Percentiles rank a stretch among this genome's conserved stretches.
These are phyloP conservation scores for Aspergillus cejpii DNA, from an alignment of 2,329 filamentous ascomycete species.

Conservation along the genomic window DNA sequence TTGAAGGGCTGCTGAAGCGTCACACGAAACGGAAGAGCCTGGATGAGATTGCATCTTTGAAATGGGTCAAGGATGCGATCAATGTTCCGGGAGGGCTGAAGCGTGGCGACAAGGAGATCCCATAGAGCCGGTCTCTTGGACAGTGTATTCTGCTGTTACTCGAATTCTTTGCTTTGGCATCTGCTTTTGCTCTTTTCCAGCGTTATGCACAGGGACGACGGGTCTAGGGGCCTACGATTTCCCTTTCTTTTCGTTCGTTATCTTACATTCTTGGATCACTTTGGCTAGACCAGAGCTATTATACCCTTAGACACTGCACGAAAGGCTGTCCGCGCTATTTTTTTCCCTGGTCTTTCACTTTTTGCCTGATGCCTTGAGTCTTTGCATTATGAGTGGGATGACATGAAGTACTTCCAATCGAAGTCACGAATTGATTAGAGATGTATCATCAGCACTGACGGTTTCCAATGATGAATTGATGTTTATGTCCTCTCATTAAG, in stretches of 20 bases:
- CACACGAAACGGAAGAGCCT: constrained; percentile 71
- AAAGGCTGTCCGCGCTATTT: background rate
- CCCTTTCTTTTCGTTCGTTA: background rate
- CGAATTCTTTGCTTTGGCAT: constrained; percentile 3
- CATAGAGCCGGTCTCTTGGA: constrained; percentile 30
- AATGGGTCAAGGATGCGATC: constrained; percentile 74
- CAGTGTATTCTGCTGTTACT: constrained; percentile 3
- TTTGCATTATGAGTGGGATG: constrained; percentile 1
- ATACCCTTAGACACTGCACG: constrained; percentile 6
- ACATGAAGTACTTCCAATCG: too few species aligned
- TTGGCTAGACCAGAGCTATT: constrained; percentile 1
- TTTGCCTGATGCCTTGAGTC: constrained; percentile 1
- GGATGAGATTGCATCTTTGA: constrained; percentile 61
- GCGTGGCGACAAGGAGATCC: constrained; percentile 48
- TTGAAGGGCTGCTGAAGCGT: constrained; percentile 77
- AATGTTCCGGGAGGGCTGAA: constrained; percentile 55
- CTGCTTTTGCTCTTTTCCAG: constrained; percentile 8
- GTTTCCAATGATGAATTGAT: too few species aligned
- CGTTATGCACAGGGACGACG: constrained; percentile 7
- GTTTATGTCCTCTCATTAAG: too few species aligned
- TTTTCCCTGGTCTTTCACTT: background rate
- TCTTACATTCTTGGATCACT: constrained; percentile 1
- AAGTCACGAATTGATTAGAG: too few species aligned
- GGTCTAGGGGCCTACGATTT: constrained; percentile 2
- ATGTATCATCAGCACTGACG: too few species aligned